These are phyloP conservation scores for Phytophthora melonis DNA, from an alignment of 352 stramenopile genomes.

Conservation along the genomic window DNA sequence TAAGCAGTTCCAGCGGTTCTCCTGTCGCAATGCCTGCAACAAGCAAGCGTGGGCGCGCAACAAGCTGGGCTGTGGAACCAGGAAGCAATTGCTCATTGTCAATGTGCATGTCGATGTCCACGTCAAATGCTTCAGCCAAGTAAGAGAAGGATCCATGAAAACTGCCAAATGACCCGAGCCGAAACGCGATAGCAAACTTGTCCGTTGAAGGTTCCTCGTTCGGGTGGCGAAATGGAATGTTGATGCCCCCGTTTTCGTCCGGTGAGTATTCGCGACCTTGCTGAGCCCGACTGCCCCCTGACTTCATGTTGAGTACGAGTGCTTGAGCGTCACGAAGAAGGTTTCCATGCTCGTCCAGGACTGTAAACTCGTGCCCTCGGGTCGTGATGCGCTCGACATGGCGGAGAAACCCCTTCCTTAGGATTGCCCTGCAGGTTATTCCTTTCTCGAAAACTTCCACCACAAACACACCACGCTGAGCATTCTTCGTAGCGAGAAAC, in stretches of 20 bases:
- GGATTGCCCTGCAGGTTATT: conserved; percentile 60
- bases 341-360: conserved; percentile 59
- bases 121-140: conserved; percentile 39
- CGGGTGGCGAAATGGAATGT: conserved; percentile 57
- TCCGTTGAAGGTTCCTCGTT: conserved; percentile 28
- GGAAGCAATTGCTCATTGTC: conserved; percentile 65
- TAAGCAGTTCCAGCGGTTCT: conserved; percentile 28
- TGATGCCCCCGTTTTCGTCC: conserved; percentile 41
- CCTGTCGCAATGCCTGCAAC: conserved; percentile 33
- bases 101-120: conserved; percentile 56
- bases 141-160: conserved; percentile 56
- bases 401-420: conserved; percentile 66
- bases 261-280: conserved; percentile 41
- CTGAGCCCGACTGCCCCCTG: conserved; percentile 46
- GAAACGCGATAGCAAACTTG: conserved; percentile 57
- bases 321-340: conserved; percentile 43
- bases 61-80: conserved; percentile 42
- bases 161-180: conserved; percentile 48
- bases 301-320: conserved; percentile 54
- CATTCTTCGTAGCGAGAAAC: conserved; percentile 26
- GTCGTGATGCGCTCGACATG: conserved; percentile 55
- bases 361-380: conserved; percentile 57
- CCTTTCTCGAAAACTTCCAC: conserved; percentile 71
- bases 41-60: conserved; percentile 33
- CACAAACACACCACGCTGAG: conserved; percentile 61